Evolutionary conservation across 345 rosid genomes (phyloP), one percentile per base, ranked within the genome.

Genomic region (Ceriops zippeliana): DNA sequence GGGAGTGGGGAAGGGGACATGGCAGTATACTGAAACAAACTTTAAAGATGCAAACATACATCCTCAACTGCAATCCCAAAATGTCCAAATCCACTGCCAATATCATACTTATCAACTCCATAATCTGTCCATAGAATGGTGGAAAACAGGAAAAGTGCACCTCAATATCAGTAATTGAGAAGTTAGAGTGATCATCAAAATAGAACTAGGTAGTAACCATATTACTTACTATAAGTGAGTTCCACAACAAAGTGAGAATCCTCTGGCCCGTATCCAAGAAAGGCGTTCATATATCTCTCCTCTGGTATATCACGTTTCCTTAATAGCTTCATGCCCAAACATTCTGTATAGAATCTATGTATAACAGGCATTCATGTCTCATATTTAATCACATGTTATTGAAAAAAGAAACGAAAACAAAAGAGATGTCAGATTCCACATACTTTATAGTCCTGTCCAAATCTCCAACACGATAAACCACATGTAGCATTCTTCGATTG

Each of bases 261-360:
- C 76, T 95, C 98, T 3, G 98, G 96, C 28, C 99, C 99, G 78
- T 90, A 95, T 71, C 99, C 99, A 67, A 95, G 99, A 68, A 95
- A 95, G 20, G 98, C 99, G 82, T 95, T 95, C 0, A 90, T 88
- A 71, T 95, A 92, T 74, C 87, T 95, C 77, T 95, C 99, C 82
- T 95, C 99, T 0, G 99, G 98, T 77, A 95, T 90, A 76, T 95
- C 99, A 61, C 97, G 97, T 76, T 95, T 95, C 16, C 99, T 81
- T 56, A 95, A 78, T 69, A 95, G 85, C 90, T 95, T 95, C 99
- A 95, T 95, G 60, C 99, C 98, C 61, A 95, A 77, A 83, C 99
- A 95, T 73, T 92, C 98, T 1, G 93, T 95, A 75, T 92, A 92
- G 74, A 95, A 95, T 75, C 99, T 95, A 75, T 73, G 79, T 19